Base-by-base conservation (phyloP, 202 grass and related monocot species). In the Digitaria exilis region DNA sequence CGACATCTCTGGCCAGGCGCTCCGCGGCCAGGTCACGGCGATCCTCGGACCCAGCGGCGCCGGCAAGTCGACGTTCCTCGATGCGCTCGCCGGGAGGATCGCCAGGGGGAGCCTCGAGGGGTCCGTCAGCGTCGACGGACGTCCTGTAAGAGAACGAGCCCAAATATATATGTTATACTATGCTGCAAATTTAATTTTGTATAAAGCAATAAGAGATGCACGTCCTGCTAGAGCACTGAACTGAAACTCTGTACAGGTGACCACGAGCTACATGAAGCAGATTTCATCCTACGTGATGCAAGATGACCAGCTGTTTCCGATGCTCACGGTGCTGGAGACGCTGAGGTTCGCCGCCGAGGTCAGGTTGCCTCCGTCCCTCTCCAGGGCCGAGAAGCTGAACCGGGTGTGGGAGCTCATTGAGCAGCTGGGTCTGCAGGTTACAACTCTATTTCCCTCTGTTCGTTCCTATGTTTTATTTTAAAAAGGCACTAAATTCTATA, bases 311-410 rank as follows among this genome's bases (percentile, higher is more conserved):
- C 64, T 98, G 58, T 98, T 95, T 67, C 89, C 92, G 21, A 91
- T 98, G 95, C 95, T 98, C 25, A 95, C 95, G 0, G 95, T 98
- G 62, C 81, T 93, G 69, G 95, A 98, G 87, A 95, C 95, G 3
- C 85, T 97, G 25, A 89, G 80, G 59, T 97, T 97, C 49, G 92
- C 92, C 0, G 90, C 95, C 7, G 86, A 93, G 54, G 84, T 97
- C 60, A 87, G 90, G 76, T 79, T 97, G 35, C 83, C 87, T 1
- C 75, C 82, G 11, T 85, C 86, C 28, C 68, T 91, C 71, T 82
- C 88, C 3, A 82, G 73, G 46, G 49, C 22, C 25, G 88, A 93
- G 26, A 94, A 97, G 90, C 86, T 86, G 42, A 56, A 93, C 16
- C 82, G 90, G 69, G 95, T 97, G 41, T 89, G 93, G 67, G 76